Evolutionary conservation across 352 stramenopile species (phyloP).

Genomic region (Thraustotheca clavata): DNA sequence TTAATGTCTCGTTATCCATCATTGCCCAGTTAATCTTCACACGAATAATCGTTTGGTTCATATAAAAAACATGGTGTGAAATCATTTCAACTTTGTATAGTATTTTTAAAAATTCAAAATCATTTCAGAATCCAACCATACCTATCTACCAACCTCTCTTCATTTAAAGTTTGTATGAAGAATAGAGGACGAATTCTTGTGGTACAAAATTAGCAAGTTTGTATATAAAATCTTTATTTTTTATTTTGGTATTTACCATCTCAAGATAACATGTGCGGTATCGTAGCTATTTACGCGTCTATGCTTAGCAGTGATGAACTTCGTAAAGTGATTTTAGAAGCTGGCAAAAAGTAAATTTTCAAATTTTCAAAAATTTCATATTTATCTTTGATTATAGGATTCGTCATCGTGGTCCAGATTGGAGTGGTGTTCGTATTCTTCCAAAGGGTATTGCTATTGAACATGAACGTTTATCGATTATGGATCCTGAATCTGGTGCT

Average conservation of each 20-base stretch:
- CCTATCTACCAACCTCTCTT: too few relatives aligned
- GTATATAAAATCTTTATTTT: conserved; percentile 10
- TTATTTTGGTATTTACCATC: neutral
- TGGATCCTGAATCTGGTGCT: conserved; percentile 95
- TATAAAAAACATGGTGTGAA: too few relatives aligned
- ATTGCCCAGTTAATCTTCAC: too few relatives aligned
- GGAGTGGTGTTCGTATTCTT: conserved; percentile 86
- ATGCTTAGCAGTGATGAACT: conserved; percentile 90
- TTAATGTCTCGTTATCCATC: too few relatives aligned
- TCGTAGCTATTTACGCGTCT: conserved; percentile 97
- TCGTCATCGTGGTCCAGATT: conserved; percentile 96
- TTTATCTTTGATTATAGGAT: conserved; percentile 53
- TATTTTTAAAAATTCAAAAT: too few relatives aligned
- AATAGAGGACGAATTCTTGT: too few relatives aligned
- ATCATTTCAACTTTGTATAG: too few relatives aligned
- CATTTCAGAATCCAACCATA: too few relatives aligned
- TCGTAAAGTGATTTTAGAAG: conserved; percentile 90
- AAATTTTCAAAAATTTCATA: neutral
- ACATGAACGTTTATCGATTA: conserved; percentile 97
- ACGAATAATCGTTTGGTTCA: neutral
- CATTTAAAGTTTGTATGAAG: too few relatives aligned
- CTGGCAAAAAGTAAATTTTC: conserved; percentile 75
- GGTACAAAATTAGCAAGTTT: too few relatives aligned
- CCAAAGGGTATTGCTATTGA: conserved; percentile 84
- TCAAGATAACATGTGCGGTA: conserved; percentile 90